Evolutionary conservation across 2,329 filamentous ascomycete species (phyloP).

Genomic region (Talaromyces atroroseus): DNA sequence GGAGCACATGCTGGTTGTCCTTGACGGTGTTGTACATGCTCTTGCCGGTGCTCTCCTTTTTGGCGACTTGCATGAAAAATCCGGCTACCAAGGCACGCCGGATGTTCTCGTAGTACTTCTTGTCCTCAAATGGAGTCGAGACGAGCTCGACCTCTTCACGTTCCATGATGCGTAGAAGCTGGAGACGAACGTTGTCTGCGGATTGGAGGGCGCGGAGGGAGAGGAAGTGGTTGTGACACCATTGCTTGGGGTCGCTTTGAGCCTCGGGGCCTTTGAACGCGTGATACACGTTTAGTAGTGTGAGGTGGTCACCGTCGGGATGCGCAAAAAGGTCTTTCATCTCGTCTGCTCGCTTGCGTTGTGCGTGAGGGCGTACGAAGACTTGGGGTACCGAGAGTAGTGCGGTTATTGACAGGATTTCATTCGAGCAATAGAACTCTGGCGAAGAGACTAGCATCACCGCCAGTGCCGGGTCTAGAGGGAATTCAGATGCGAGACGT

Average conservation of each 20-base stretch:
- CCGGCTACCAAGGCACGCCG: conserved; percentile 84
- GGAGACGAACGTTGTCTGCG: conserved; percentile 86
- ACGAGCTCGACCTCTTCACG: conserved; percentile 78
- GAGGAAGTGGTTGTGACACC: conserved; percentile 96
- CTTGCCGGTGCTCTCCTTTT: conserved; percentile 83
- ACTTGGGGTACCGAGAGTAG: conserved; percentile 91
- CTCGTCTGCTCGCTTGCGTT: conserved; percentile 87
- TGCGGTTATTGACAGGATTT: conserved; percentile 91
- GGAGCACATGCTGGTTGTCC: conserved; percentile 86
- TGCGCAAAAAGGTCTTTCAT: conserved; percentile 96
- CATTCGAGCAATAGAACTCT: conserved; percentile 98
- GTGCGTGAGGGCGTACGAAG: conserved; percentile 79
- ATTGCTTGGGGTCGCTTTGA: conserved; percentile 71
- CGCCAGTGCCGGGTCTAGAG: conserved; percentile 84
- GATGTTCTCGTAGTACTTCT: conserved; percentile 98
- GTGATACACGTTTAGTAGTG: conserved; percentile 95
- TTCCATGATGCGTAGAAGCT: conserved; percentile 96
- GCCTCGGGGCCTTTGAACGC: conserved; percentile 77
- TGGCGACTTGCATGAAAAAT: conserved; percentile 99
- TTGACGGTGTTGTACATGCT: conserved; percentile 85
- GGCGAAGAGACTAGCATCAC: conserved; percentile 98
- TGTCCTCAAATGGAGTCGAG: conserved; percentile 85
- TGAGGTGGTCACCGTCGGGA: conserved; percentile 89
- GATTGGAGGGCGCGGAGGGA: conserved; percentile 82
- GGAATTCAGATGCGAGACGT: conserved; percentile 86